A percentile compares a stretch with the other conserved stretches of the same genome.
These are phyloP conservation scores for Blastocystis sp. DNA, from an alignment of 352 stramenopile species.

Conservation along the genomic window DNA sequence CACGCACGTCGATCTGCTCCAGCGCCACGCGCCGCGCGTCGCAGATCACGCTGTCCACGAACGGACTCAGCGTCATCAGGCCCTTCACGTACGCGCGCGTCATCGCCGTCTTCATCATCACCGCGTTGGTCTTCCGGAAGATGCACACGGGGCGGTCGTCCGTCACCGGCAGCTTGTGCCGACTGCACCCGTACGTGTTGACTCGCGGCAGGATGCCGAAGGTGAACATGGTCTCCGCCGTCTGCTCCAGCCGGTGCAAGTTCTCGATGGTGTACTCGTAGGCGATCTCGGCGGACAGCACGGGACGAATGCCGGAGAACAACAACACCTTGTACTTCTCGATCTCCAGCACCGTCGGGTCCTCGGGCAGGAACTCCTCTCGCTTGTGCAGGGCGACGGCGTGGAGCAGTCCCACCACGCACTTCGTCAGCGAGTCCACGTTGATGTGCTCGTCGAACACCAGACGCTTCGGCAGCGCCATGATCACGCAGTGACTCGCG, in stretches of 20 bases:
- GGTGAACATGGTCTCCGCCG: constrained; percentile 25
- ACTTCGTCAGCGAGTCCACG: background rate
- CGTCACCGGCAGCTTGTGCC: constrained; percentile 7
- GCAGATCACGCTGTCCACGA: constrained; percentile 17
- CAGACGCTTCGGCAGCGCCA: background rate
- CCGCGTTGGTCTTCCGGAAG: background rate
- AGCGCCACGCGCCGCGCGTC: background rate
- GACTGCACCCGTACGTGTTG: constrained; percentile 50
- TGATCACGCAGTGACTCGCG: background rate
- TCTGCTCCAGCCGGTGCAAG: constrained; percentile 3
- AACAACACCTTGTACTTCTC: constrained; percentile 64
- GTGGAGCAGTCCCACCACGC: constrained; percentile 2
- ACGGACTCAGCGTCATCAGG: constrained; percentile 9
- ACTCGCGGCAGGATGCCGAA: constrained; percentile 32
- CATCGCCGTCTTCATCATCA: constrained; percentile 15
- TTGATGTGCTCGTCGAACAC: constrained; percentile 5
- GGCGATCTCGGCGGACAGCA: background rate
- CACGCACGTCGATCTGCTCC: background rate
- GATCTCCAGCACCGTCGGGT: constrained; percentile 7
- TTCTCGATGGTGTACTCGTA: constrained; percentile 38
- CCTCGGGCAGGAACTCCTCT: constrained; percentile 36
- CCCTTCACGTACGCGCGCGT: constrained; percentile 16
- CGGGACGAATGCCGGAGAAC: constrained; percentile 26
- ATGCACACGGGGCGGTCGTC: background rate
- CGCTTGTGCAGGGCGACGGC: background rate